phyloP scores from a whole-genome alignment of 257 asterid species.

The Solanum medicagineum region DNA sequence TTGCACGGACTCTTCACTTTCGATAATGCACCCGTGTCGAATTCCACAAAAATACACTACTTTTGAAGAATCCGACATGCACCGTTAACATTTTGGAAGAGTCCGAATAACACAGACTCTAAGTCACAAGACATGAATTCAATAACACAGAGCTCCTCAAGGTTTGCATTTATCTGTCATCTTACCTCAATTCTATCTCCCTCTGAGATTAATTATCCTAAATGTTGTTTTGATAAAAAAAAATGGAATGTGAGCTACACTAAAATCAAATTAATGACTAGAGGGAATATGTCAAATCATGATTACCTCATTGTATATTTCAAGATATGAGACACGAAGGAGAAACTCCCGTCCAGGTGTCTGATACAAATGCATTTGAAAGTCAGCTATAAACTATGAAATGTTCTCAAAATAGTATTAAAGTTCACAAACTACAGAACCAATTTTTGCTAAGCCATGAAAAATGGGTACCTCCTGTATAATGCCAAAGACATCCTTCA shows the following conservation, averaged over 20 bases:
- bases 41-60: no score
- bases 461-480: conserved; percentile 61
- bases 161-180: not conserved
- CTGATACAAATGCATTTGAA: conserved; percentile 22
- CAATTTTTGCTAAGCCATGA: not conserved
- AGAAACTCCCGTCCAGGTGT: conserved; percentile 80
- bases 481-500: conserved; percentile 79
- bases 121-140: not conserved
- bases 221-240: not conserved
- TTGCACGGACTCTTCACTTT: no score
- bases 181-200: not conserved
- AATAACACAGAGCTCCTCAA: not conserved
- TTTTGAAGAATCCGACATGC: no score
- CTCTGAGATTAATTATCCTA: not conserved
- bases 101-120: not conserved
- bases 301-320: conserved; percentile 76
- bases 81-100: no score
- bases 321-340: conserved; percentile 78
- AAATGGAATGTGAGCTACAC: not conserved
- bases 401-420: not conserved
- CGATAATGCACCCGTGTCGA: no score
- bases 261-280: not conserved
- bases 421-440: not conserved
- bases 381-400: conserved; percentile 7
- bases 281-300: not conserved